Evolutionary conservation across 495 filamentous ascomycete species (phyloP), one percentile per base, ranked within the genome.

Genomic region (Penicillium canescens): DNA sequence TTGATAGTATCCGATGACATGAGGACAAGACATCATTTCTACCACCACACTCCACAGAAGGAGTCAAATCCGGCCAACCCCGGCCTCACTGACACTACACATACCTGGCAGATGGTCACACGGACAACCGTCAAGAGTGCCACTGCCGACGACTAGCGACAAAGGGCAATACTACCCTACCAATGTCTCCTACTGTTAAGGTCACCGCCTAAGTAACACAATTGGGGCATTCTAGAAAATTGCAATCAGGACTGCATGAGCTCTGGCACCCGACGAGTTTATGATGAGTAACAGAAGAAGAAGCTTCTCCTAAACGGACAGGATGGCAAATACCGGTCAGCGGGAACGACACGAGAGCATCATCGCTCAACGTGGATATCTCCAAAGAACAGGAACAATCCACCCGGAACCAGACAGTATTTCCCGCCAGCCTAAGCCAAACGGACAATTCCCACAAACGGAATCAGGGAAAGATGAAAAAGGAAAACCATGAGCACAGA

Each of bases 181-280:
- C 42, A 48, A 34, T 43, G 33, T 31, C 35, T 24, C 36, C 26
- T 35, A 9, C 9, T 55, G 39, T 20, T 49, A 56, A 34, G 9
- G 24, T 14, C 50, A 37, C 18, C 31, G 6, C 13, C 31, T 26
- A 38, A 11, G 55, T 63, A 16, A 40, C 12, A 59, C 52, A 18
- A 28, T 36, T 54, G 39, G 50, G 57, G 46, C 49, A 36, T 64
- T 66, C 55, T 53, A 59, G 61, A 64, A 51, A 57, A 61, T 63
- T 61, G 16, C 49, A 59, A 61, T 61, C 42, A 42, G 50, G 57
- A 38, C 60, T 54, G 48, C 52, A 38, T 50, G 39, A 37, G 35
- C 34, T 48, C 38, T 34, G 20, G 46, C 43, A 39, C 43, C 52
- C 39, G 49, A 52, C 28, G 31, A 24, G 13, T 54, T 47, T 50